phyloP scores from a whole-genome alignment of 148 eudicot species.

The Vaccinium darrowii region DNA sequence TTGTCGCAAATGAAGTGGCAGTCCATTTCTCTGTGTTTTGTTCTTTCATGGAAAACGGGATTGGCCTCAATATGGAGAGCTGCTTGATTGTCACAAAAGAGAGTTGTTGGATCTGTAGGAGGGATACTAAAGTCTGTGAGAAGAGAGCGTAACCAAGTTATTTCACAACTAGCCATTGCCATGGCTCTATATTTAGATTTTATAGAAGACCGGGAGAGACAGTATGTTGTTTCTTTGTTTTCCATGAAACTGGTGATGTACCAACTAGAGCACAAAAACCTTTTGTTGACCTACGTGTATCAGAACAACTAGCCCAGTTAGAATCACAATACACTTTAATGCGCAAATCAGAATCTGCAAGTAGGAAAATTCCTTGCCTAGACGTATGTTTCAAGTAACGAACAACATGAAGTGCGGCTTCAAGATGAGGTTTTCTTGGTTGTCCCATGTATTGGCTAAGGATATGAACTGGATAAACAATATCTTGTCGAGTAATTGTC shows the following conservation, averaged over 20 bases:
- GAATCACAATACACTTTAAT: background rate
- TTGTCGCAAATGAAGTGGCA: background rate
- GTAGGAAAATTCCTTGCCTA: background rate
- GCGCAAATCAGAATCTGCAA: background rate
- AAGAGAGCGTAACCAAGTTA: constrained; percentile 5
- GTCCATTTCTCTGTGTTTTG: background rate
- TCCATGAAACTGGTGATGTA: background rate
- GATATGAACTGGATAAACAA: background rate
- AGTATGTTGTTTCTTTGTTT: background rate
- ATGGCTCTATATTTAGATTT: background rate
- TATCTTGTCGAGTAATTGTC: background rate
- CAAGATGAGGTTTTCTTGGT: background rate
- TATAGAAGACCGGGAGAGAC: background rate
- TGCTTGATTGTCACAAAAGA: constrained; percentile 17
- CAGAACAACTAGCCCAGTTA: background rate
- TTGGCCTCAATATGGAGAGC: background rate
- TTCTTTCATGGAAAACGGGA: background rate
- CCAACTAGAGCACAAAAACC: background rate
- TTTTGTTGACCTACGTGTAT: background rate
- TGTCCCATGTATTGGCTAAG: background rate
- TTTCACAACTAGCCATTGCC: background rate
- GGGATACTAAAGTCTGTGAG: background rate
- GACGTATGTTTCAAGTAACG: background rate
- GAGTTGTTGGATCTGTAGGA: background rate
- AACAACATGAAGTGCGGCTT: background rate